Evolutionary conservation across 768 basidiomycete species (phyloP).

Genomic region (Mrakia frigida): DNA sequence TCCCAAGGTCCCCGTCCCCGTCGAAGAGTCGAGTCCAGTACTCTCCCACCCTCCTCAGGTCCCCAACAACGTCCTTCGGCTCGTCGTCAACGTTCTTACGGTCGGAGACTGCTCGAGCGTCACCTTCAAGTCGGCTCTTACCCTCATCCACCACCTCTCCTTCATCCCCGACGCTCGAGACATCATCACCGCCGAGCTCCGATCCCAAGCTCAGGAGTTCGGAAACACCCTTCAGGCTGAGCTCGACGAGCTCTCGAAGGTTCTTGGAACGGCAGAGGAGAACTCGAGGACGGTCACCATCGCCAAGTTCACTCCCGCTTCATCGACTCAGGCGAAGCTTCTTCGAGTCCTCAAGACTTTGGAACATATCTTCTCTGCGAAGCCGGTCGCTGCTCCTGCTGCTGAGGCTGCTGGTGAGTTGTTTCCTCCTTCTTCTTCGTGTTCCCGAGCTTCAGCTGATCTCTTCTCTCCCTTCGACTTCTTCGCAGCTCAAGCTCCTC

Average conservation of each 20-base stretch:
- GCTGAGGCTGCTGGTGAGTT: conserved; percentile 10
- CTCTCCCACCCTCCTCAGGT: conserved; percentile 74
- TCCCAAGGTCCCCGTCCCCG: neutral
- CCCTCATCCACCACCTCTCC: conserved; percentile 87
- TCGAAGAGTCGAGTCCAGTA: conserved; percentile 17
- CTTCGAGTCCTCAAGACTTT: conserved; percentile 92
- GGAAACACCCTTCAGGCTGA: conserved; percentile 69
- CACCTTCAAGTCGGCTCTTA: conserved; percentile 90
- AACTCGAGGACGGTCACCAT: conserved; percentile 56
- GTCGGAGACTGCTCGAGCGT: conserved; percentile 90
- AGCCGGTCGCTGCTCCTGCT: conserved; percentile 47
- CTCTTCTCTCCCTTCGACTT: neutral
- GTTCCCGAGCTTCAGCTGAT: neutral
- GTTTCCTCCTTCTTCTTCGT: neutral
- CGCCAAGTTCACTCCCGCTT: conserved; percentile 86
- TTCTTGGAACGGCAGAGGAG: conserved; percentile 58
- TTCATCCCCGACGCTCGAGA: conserved; percentile 82
- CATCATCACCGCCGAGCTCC: conserved; percentile 81
- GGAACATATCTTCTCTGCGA: conserved; percentile 72
- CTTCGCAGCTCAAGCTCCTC: conserved; percentile 6
- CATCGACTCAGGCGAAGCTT: conserved; percentile 93
- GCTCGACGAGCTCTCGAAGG: conserved; percentile 66
- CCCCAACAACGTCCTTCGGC: conserved; percentile 72
- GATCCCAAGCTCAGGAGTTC: conserved; percentile 77
- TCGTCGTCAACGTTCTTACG: conserved; percentile 96